A percentile compares a stretch with the other conserved stretches of the same genome.
phyloP scores from a whole-genome alignment of 805 yeast species.

The Saturnispora ahearnii region DNA sequence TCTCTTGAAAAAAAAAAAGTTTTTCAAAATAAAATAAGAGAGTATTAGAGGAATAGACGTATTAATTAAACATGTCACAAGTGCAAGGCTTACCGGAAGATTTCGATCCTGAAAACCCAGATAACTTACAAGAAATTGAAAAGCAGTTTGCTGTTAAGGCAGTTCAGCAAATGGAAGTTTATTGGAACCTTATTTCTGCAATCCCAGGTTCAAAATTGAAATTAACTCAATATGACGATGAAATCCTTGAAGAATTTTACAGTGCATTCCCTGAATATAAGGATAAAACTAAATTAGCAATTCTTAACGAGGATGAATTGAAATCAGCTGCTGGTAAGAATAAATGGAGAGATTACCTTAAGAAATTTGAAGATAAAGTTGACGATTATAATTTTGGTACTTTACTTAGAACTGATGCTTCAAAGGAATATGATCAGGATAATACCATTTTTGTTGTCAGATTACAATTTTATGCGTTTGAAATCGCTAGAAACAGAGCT shows the following conservation, averaged over 20 bases:
- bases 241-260: slow-evolving; percentile 49
- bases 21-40: not conserved
- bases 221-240: slow-evolving; percentile 65
- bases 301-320: slow-evolving; percentile 69
- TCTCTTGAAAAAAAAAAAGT: not conserved
- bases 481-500: slow-evolving; percentile 83
- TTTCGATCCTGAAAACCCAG: slow-evolving; percentile 74
- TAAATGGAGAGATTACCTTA: slow-evolving; percentile 85
- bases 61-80: slow-evolving; percentile 1
- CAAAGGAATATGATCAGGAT: slow-evolving; percentile 70
- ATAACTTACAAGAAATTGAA: slow-evolving; percentile 91
- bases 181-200: slow-evolving; percentile 71
- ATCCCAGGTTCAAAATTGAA: slow-evolving; percentile 74
- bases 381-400: slow-evolving; percentile 97
- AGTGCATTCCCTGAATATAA: slow-evolving; percentile 84
- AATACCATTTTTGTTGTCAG: slow-evolving; percentile 86
- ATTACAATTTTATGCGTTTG: slow-evolving; percentile 91
- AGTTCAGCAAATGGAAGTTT: slow-evolving; percentile 89
- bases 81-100: slow-evolving; percentile 16
- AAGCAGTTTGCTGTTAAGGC: slow-evolving; percentile 98
- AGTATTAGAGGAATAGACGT: too few species aligned
- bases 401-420: slow-evolving; percentile 63
- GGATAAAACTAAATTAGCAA: slow-evolving; percentile 46
- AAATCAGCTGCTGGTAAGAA: slow-evolving; percentile 73
- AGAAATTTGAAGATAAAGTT: slow-evolving; percentile 65